Evolutionary conservation across 2,329 filamentous ascomycete genomes (phyloP).

Genomic region (Fusarium graminum): DNA sequence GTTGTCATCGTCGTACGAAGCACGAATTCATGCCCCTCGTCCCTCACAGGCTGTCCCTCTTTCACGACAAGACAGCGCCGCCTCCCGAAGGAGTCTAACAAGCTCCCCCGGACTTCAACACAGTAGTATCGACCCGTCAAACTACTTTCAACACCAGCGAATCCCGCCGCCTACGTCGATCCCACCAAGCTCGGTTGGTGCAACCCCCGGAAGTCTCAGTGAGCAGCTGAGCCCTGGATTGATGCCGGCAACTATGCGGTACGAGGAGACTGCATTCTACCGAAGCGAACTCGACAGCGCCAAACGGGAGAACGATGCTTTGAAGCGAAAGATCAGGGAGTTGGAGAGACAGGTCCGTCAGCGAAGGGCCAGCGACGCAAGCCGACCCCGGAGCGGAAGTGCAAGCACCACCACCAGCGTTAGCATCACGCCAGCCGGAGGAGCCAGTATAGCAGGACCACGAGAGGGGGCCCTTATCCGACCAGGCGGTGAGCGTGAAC

Average conservation of each 20-base stretch:
- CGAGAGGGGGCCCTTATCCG: constrained; percentile 54
- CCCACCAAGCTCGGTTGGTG: constrained; percentile 56
- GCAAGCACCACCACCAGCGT: constrained; percentile 66
- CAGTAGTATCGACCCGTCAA: constrained; percentile 60
- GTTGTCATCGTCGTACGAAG: constrained; percentile 54
- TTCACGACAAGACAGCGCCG: constrained; percentile 67
- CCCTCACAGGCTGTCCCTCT: constrained; percentile 60
- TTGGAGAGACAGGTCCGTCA: constrained; percentile 69
- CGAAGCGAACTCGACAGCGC: constrained; percentile 71
- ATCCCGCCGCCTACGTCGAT: constrained; percentile 54
- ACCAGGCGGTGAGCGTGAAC: constrained; percentile 54
- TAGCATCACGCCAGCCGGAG: constrained; percentile 55
- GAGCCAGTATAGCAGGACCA: constrained; percentile 61
- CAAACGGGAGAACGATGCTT: constrained; percentile 73
- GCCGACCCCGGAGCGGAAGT: constrained; percentile 64
- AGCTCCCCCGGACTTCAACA: constrained; percentile 62
- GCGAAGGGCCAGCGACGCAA: constrained; percentile 61
- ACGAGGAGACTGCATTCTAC: constrained; percentile 73
- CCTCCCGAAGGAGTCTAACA: constrained; percentile 66
- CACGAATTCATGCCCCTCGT: constrained; percentile 60
- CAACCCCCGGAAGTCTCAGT: constrained; percentile 56
- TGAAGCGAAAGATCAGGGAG: constrained; percentile 72
- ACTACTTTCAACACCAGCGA: constrained; percentile 64
- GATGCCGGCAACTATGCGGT: constrained; percentile 69
- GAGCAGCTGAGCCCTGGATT: constrained; percentile 66